Conservation (phyloP, 2,329 filamentous ascomycete species). For the Periconia sp. region DNA sequence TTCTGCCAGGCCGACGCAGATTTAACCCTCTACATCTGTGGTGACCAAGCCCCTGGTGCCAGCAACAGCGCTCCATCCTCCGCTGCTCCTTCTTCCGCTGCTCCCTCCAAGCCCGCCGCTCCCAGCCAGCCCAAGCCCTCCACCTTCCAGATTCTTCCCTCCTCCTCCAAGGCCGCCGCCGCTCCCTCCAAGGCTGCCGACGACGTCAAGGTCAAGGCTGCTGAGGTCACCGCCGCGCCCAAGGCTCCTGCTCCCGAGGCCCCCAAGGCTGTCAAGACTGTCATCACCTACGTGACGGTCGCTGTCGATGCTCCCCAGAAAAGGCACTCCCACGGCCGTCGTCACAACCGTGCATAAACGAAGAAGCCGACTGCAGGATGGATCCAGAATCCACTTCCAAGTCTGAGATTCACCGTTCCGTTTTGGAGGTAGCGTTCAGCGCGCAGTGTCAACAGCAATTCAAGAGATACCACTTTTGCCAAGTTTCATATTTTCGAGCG, state of each 20-base stretch:
- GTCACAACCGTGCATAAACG: slow-evolving; percentile 36
- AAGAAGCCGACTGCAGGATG: slow-evolving; percentile 6
- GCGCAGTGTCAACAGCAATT: slow-evolving; percentile 24
- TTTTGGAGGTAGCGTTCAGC: slow-evolving; percentile 20
- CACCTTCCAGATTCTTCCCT: background rate
- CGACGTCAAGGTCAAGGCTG: background rate
- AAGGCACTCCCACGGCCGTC: slow-evolving; percentile 35
- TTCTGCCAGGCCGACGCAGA: slow-evolving; percentile 27
- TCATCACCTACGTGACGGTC: slow-evolving; percentile 9
- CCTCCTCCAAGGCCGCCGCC: background rate
- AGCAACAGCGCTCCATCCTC: slow-evolving; percentile 12
- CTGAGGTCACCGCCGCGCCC: background rate
- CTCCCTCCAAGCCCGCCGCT: slow-evolving; percentile 12
- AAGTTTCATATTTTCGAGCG: slow-evolving; percentile 20
- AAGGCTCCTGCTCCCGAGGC: slow-evolving; percentile 4
- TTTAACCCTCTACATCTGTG: slow-evolving; percentile 40
- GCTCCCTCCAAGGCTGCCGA: background rate
- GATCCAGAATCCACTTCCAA: slow-evolving; percentile 17
- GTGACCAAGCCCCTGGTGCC: slow-evolving; percentile 25
- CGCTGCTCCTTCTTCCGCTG: slow-evolving; percentile 10
- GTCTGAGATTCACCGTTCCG: slow-evolving; percentile 20
- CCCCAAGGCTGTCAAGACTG: background rate
- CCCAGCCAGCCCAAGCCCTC: slow-evolving; percentile 4
- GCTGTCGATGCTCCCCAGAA: slow-evolving; percentile 25
- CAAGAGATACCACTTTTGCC: slow-evolving; percentile 33